These are phyloP conservation scores for Setaria viridis DNA, from an alignment of 202 grass and related monocot genomes.

Conservation along the genomic window DNA sequence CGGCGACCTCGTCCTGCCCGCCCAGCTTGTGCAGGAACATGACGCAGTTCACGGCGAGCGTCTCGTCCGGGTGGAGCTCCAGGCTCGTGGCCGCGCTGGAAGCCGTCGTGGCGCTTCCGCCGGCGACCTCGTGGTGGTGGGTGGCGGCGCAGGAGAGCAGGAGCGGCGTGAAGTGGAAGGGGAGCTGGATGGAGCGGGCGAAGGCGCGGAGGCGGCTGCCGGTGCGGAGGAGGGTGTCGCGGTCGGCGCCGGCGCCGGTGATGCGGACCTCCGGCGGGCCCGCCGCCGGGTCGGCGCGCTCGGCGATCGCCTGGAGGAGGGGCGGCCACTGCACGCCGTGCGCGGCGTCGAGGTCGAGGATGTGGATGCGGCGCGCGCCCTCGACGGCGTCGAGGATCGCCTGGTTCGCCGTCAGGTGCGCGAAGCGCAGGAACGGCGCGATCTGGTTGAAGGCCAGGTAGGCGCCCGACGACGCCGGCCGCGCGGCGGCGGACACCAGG, in stretches of 20 bases:
- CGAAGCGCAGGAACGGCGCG: slow-evolving; percentile 94
- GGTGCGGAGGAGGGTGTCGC: slow-evolving; percentile 77
- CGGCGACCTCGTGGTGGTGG: slow-evolving; percentile 10
- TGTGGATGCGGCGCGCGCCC: slow-evolving; percentile 73
- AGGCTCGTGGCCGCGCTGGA: neutral
- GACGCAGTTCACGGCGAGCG: slow-evolving; percentile 84
- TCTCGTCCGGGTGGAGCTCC: slow-evolving; percentile 66
- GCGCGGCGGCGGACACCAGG: slow-evolving; percentile 11
- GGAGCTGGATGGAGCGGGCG: slow-evolving; percentile 80
- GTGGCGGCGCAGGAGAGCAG: slow-evolving; percentile 57
- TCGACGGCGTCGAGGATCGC: slow-evolving; percentile 86
- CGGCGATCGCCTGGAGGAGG: slow-evolving; percentile 86
- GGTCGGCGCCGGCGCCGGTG: slow-evolving; percentile 82
- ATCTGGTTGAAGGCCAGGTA: slow-evolving; percentile 99
- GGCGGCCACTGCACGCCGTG: slow-evolving; percentile 97
- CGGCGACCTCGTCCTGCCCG: slow-evolving; percentile 49
- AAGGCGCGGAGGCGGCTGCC: slow-evolving; percentile 80
- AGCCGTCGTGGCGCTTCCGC: slow-evolving; percentile 16
- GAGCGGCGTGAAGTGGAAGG: slow-evolving; percentile 84
- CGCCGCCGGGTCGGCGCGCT: slow-evolving; percentile 41
- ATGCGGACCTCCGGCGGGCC: slow-evolving; percentile 80
- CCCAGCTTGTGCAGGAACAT: slow-evolving; percentile 83
- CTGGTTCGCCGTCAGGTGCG: slow-evolving; percentile 96
- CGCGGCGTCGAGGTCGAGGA: slow-evolving; percentile 87
- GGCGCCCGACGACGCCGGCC: slow-evolving; percentile 48